Evolutionary conservation across 257 asterid genomes (phyloP).

Genomic region (Solanum chiquidenum): DNA sequence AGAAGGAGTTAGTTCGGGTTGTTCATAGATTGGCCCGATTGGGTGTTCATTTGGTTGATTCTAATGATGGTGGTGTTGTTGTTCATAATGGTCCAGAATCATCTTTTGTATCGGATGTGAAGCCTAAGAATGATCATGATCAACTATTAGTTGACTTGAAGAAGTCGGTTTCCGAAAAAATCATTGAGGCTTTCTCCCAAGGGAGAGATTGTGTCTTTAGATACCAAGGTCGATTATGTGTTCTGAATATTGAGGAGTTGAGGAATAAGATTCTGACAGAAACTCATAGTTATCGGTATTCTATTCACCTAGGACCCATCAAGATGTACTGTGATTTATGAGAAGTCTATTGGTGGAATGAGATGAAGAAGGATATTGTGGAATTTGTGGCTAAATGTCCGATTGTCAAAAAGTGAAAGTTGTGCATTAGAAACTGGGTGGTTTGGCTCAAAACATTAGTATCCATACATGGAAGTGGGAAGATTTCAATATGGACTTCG

Average conservation of each 20-base stretch:
- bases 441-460: not conserved
- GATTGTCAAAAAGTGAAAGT: not conserved
- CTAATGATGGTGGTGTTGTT: not conserved
- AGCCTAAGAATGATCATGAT: not conserved
- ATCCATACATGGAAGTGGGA: not conserved
- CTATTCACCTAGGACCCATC: not conserved
- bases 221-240: not conserved
- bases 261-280: not conserved
- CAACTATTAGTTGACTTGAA: too few relatives aligned
- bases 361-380: not conserved
- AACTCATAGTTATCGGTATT: too few relatives aligned
- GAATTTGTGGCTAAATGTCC: not conserved
- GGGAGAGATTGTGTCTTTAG: not conserved
- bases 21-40: too few relatives aligned
- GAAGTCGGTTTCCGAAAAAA: fast-evolving
- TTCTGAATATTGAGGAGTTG: not conserved
- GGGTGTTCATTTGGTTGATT: not conserved
- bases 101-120: not conserved
- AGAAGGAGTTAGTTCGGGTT: not conserved
- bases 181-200: not conserved
- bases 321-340: too few relatives aligned
- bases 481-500: too few relatives aligned
- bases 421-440: not conserved
- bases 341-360: too few relatives aligned
- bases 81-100: not conserved